A percentile compares a stretch with the other conserved stretches of the same genome.
Conservation (phyloP, 2,329 filamentous ascomycete species). For the Drechslerella coelobrocha region DNA sequence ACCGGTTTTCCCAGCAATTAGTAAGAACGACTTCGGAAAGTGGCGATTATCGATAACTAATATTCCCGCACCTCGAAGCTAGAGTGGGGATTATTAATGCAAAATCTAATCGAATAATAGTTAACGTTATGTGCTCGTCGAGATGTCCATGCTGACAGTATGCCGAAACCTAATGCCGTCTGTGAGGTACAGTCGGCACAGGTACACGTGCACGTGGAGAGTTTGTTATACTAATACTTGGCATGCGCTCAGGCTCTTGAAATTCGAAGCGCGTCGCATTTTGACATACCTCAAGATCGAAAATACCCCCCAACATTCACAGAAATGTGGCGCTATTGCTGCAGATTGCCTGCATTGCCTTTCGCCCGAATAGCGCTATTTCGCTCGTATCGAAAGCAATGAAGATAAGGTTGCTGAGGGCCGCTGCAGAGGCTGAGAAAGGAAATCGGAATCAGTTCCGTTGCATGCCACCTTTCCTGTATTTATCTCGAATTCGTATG, state of each 20-base stretch:
- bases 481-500: not conserved
- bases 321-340: constrained; percentile 31
- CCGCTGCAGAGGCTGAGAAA: too few species aligned
- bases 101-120: too few species aligned
- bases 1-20: not conserved
- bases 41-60: too few species aligned
- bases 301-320: not conserved
- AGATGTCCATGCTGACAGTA: too few species aligned
- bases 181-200: too few species aligned
- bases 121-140: too few species aligned
- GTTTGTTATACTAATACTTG: not conserved
- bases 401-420: not conserved
- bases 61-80: too few species aligned
- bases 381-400: constrained; percentile 25
- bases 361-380: constrained; percentile 39
- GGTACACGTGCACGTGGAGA: not conserved
- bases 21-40: too few species aligned
- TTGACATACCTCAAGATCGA: not conserved
- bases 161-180: not conserved
- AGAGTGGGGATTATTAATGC: too few species aligned
- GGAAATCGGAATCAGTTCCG: too few species aligned
- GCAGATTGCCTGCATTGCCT: constrained; percentile 41
- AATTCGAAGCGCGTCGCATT: not conserved
- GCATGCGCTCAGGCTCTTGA: not conserved
- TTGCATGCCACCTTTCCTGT: too few species aligned